Percentiles rank a stretch among this genome's conserved stretches.
Conservation (phyloP, 768 basidiomycete species). For the Kwoniella newhampshirensis region DNA sequence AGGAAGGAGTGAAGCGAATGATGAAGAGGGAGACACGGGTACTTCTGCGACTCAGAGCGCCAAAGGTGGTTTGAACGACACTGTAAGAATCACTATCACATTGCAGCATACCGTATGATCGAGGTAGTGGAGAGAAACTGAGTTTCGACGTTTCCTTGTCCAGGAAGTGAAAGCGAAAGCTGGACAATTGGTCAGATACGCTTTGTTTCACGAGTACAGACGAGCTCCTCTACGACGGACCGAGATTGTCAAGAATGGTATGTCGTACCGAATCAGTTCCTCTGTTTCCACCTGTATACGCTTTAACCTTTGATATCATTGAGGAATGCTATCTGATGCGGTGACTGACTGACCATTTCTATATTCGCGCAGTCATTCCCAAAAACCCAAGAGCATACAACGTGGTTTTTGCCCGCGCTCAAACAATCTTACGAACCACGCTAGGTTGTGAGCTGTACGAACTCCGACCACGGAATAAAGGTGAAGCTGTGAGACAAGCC, state of each 20-base stretch:
- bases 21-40: not conserved
- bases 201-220: conserved; percentile 75
- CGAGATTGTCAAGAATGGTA: conserved; percentile 85
- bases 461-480: conserved; percentile 56
- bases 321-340: too few relatives aligned
- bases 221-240: conserved; percentile 68
- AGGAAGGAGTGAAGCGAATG: not conserved
- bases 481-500: conserved; percentile 1
- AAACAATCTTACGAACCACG: conserved; percentile 62
- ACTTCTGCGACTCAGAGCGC: conserved; percentile 9
- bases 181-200: conserved; percentile 71
- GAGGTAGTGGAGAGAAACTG: not conserved
- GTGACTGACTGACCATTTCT: not conserved
- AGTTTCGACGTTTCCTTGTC: not conserved
- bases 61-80: conserved; percentile 21
- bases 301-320: not conserved
- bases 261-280: conserved; percentile 2
- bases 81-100: conserved; percentile 13
- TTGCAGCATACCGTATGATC: not conserved
- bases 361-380: conserved; percentile 56
- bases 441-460: conserved; percentile 86
- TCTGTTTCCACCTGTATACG: not conserved
- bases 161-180: conserved; percentile 70
- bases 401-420: conserved; percentile 65
- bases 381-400: conserved; percentile 63